phyloP scores from a whole-genome alignment of 371 early-diverging fungal genomes.

The Mortierella sp. region DNA sequence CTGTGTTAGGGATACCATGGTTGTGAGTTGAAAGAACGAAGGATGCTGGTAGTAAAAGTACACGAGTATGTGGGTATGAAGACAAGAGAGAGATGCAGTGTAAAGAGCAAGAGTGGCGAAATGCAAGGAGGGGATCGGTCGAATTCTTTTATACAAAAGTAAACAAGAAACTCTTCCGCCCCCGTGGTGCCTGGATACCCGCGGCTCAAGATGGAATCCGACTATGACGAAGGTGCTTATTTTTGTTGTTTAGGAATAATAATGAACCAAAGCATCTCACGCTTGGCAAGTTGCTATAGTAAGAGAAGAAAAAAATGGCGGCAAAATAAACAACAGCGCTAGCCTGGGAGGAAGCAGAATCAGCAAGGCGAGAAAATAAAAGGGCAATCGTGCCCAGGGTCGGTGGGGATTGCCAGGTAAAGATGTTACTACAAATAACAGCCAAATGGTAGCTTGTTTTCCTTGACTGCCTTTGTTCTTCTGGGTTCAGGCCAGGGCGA shows the following conservation, averaged over 20 bases:
- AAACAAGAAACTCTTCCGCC: too few relatives aligned
- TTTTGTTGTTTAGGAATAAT: neutral
- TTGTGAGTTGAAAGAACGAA: neutral
- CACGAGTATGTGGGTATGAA: neutral
- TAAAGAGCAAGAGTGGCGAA: neutral
- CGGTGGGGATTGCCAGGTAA: neutral
- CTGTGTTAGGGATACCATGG: slow-evolving; percentile 18
- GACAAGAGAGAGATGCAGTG: neutral
- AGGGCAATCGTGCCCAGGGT: slow-evolving; percentile 3
- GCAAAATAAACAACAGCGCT: neutral
- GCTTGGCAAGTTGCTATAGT: neutral
- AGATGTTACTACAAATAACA: too few relatives aligned
- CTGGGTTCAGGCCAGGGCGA: too few relatives aligned
- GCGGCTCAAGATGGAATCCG: neutral
- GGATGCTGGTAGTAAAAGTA: neutral
- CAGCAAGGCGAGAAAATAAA: neutral
- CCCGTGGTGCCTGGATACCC: neutral
- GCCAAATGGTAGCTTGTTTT: too few relatives aligned
- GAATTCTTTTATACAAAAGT: neutral
- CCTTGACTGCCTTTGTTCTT: neutral
- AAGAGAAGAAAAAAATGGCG: neutral
- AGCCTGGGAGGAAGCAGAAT: slow-evolving; percentile 7
- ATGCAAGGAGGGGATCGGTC: neutral
- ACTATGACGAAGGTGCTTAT: neutral
- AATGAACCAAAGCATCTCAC: neutral